Evolutionary conservation across 805 yeast genomes (phyloP).

Genomic region (Saitoella complicata): DNA sequence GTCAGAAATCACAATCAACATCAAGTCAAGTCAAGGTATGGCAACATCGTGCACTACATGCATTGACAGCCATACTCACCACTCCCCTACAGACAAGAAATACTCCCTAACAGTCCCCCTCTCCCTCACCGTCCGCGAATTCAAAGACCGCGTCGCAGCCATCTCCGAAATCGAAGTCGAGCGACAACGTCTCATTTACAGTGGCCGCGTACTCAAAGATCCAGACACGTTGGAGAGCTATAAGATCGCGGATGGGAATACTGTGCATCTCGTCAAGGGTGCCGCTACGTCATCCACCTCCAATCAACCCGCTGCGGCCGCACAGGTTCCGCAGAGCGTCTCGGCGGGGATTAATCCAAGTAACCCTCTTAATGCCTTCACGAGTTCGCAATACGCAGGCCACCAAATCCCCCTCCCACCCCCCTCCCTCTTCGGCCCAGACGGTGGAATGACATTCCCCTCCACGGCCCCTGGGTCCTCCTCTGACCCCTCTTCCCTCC

Average conservation of each 20-base stretch:
- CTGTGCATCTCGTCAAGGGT: slow-evolving; percentile 78
- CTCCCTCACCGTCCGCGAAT: too few species aligned
- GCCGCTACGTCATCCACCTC: slow-evolving; percentile 38
- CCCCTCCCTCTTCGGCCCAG: slow-evolving; percentile 82
- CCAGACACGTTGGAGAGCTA: slow-evolving; percentile 55
- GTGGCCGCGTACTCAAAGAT: slow-evolving; percentile 88
- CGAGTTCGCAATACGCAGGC: slow-evolving; percentile 95
- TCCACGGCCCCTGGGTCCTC: slow-evolving; percentile 27
- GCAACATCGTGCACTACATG: too few species aligned
- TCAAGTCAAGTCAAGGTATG: too few species aligned
- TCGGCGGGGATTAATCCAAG: slow-evolving; percentile 80
- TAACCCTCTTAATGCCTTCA: slow-evolving; percentile 80
- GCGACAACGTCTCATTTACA: slow-evolving; percentile 79
- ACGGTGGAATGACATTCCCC: slow-evolving; percentile 42
- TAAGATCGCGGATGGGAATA: slow-evolving; percentile 72
- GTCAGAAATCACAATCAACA: too few species aligned
- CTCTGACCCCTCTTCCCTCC: slow-evolving; percentile 58
- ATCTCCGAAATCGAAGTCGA: slow-evolving; percentile 23
- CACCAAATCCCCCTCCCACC: slow-evolving; percentile 64
- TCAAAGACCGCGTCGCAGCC: too few species aligned
- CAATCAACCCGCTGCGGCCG: too few species aligned
- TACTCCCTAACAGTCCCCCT: too few species aligned
- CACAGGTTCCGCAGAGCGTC: slow-evolving; percentile 68
- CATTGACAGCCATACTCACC: too few species aligned
- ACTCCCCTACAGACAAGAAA: too few species aligned